A percentile compares a stretch with the other conserved stretches of the same genome.
Evolutionary conservation across 176 grass and related monocot species (phyloP).

Genomic region (Carex kokanica): DNA sequence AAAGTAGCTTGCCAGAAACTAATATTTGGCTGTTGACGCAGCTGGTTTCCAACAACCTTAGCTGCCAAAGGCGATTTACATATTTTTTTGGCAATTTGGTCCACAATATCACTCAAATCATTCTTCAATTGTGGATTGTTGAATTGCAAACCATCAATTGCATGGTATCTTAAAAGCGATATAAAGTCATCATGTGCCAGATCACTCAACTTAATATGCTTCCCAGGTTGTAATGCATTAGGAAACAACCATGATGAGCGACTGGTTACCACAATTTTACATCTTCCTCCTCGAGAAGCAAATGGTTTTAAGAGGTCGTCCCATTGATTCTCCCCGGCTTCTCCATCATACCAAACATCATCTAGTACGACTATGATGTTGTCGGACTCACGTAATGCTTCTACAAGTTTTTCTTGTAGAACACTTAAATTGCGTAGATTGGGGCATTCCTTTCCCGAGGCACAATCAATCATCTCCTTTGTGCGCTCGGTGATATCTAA

Average conservation of each 20-base stretch:
- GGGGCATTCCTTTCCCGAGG: background rate
- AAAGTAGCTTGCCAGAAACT: background rate
- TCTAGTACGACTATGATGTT: background rate
- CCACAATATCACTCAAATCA: background rate
- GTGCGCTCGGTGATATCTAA: background rate
- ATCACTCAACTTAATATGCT: background rate
- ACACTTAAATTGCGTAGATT: background rate
- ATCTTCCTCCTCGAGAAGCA: background rate
- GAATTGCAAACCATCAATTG: background rate
- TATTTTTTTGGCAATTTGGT: background rate
- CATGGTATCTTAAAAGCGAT: background rate
- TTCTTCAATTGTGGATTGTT: background rate
- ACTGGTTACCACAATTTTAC: background rate
- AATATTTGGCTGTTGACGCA: background rate
- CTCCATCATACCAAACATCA: background rate
- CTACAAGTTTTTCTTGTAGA: background rate
- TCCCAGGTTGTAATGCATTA: background rate
- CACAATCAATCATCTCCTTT: conserved; percentile 3
- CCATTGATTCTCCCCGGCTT: background rate
- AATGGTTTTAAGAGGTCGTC: background rate
- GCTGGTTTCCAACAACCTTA: background rate
- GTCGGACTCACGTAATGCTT: background rate
- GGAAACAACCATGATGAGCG: background rate
- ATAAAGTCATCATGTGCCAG: background rate
- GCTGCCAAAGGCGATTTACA: background rate